A percentile compares a stretch with the other conserved stretches of the same genome.
These are phyloP conservation scores for Aspergillus diversus DNA, from an alignment of 495 filamentous ascomycete species.

Conservation along the genomic window DNA sequence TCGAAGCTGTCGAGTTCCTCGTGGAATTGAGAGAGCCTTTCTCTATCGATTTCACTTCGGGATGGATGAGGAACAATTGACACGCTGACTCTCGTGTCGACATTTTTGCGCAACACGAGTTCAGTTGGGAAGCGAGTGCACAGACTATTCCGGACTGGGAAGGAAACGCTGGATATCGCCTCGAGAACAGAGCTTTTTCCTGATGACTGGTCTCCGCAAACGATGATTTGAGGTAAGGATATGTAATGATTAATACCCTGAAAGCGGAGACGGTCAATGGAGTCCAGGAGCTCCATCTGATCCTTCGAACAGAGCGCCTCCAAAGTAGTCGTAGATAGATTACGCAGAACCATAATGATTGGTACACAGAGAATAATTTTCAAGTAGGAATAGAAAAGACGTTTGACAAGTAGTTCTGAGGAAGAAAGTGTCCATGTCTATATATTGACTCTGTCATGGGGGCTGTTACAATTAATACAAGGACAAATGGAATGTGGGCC, in stretches of 20 bases:
- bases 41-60: conserved; percentile 29
- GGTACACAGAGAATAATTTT: background rate
- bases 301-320: background rate
- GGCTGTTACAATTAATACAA: background rate
- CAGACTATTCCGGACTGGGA: conserved; percentile 55
- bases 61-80: conserved; percentile 41
- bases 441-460: background rate
- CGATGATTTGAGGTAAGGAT: conserved; percentile 62
- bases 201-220: conserved; percentile 55
- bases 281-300: conserved; percentile 51
- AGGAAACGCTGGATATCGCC: conserved; percentile 64
- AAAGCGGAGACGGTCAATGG: conserved; percentile 59
- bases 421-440: background rate
- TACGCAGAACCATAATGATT: background rate
- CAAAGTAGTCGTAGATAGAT: background rate
- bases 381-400: background rate
- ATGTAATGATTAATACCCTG: conserved; percentile 61
- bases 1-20: conserved; percentile 39
- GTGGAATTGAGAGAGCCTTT: conserved; percentile 33
- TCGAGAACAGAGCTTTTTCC: conserved; percentile 61
- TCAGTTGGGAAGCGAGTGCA: conserved; percentile 64
- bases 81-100: conserved; percentile 33
- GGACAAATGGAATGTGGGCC: background rate
- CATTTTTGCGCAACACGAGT: conserved; percentile 53
- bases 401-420: background rate